phyloP scores from a whole-genome alignment of 2,329 filamentous ascomycete species.

The Fusarium verticillioides region DNA sequence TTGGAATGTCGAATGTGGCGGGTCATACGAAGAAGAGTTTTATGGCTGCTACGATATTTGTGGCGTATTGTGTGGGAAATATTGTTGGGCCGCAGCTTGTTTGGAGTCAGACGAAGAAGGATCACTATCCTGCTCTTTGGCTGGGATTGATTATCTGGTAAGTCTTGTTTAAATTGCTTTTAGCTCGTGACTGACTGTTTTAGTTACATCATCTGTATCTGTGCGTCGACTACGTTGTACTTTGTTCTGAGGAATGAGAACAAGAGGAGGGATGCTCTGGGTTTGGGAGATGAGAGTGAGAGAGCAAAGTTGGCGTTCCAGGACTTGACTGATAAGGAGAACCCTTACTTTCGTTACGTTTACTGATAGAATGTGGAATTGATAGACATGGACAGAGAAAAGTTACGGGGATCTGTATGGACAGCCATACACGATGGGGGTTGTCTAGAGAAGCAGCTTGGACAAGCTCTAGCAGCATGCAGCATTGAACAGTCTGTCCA shows the following conservation, averaged over 20 bases:
- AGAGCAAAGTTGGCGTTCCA: constrained; percentile 73
- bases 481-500: background rate
- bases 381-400: background rate
- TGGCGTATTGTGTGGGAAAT: constrained; percentile 80
- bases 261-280: constrained; percentile 57
- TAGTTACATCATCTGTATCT: constrained; percentile 76
- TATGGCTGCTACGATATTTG: constrained; percentile 78
- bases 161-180: constrained; percentile 8
- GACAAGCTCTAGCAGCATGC: background rate
- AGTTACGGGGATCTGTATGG: background rate
- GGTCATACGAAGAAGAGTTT: constrained; percentile 83
- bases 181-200: background rate
- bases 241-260: constrained; percentile 70
- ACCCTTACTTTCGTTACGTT: constrained; percentile 73
- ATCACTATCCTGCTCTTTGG: constrained; percentile 80
- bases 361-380: constrained; percentile 31
- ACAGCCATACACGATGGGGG: background rate
- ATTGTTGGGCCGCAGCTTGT: constrained; percentile 81
- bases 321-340: constrained; percentile 76
- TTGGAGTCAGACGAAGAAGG: constrained; percentile 69
- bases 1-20: constrained; percentile 74
- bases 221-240: constrained; percentile 66
- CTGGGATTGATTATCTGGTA: constrained; percentile 71
- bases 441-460: background rate
- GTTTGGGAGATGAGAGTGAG: constrained; percentile 65